Evolutionary conservation across 2,329 filamentous ascomycete species (phyloP), one percentile per base, ranked within the genome.

Genomic region (Capronia coronata): DNA sequence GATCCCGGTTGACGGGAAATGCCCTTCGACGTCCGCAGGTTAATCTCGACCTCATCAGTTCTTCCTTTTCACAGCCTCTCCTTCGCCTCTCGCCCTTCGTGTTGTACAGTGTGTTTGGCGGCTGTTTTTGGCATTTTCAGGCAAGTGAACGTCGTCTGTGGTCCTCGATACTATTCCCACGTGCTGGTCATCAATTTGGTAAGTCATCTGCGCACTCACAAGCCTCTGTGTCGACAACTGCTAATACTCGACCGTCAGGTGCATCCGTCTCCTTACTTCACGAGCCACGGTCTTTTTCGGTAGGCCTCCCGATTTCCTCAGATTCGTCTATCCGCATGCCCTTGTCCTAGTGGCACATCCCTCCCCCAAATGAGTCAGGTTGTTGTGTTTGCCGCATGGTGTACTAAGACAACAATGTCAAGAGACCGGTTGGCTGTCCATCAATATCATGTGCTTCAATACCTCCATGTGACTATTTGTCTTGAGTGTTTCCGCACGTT

Each of bases 1-100:
- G 48, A 30, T 14, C 23, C 21, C 14, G 29, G 49, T 51, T 48
- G 49, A 45, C 39, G 49, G 44, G 49, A 39, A 48, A 52, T 48
- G 47, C 41, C 5, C 38, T 29, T 42, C 37, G 35, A 37, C 25
- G n/a, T 25, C 27, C 43, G 43, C 43, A 43, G 48, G 35, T 39
- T 22, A 47, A 47, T 38, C 43, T 51, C 39, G 43, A 51, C 49
- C 35, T 50, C 37, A 40, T 50, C 25, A 29, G 32, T 22, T 48
- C 46, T 35, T 43, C 30, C 27, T 32, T 21, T 29, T 32, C 25
- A 9, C 39, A 13, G 10, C 23, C 25, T 37, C 22, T 21, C 14
- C 29, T 18, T 22, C 29, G 14, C 14, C 35, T 19, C 3, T 21
- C 19, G 19, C 43, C 18, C 7, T 48, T 27, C 16, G 16, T 18